Conservation (phyloP, 306 rosid species). For the Cucumis sativus region DNA sequence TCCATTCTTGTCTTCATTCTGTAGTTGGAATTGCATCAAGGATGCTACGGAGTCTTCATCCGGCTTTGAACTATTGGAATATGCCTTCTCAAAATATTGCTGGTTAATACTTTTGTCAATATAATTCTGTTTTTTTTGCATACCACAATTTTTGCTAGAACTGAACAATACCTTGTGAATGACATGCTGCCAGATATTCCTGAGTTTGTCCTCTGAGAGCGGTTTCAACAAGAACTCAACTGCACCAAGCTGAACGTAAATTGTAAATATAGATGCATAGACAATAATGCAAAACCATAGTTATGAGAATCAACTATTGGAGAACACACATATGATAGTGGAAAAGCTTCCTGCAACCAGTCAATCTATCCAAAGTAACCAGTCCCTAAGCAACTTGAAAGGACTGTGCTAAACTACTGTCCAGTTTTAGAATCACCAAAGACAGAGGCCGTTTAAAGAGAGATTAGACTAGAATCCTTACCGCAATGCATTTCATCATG, state of each 20-base stretch:
- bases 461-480: conserved; percentile 20
- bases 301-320: background rate
- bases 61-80: conserved; percentile 47
- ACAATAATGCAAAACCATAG: background rate
- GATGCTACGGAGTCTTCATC: conserved; percentile 45
- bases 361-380: background rate
- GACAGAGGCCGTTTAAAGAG: background rate
- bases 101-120: background rate
- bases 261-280: background rate
- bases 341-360: background rate
- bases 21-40: conserved; percentile 38
- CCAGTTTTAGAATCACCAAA: background rate
- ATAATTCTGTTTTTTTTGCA: background rate
- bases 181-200: conserved; percentile 98
- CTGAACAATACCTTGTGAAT: conserved; percentile 70
- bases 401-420: background rate
- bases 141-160: background rate
- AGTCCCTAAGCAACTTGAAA: background rate
- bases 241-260: conserved; percentile 67
- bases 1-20: conserved; percentile 18
- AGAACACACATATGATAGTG: background rate
- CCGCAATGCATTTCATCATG: conserved; percentile 95
- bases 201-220: conserved; percentile 81
- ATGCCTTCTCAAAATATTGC: conserved; percentile 51
- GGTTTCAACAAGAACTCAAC: conserved; percentile 87